Evolutionary conservation across 257 asterid species (phyloP), one percentile per base, ranked within the genome.

Genomic region (Nicotiana undulata): DNA sequence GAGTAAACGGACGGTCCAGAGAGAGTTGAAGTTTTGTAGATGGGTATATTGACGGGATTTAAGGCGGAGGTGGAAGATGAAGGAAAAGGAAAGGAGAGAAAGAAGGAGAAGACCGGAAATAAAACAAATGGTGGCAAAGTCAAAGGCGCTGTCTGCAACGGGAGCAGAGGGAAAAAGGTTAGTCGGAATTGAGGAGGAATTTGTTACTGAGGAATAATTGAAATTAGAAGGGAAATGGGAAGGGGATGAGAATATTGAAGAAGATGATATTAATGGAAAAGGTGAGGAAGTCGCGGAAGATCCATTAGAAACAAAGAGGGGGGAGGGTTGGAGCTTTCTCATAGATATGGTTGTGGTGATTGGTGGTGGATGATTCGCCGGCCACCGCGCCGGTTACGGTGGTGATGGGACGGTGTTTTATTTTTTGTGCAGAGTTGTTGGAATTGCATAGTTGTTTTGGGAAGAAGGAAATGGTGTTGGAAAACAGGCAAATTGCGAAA

Each of bases 1-100:
- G 31, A 91, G 86, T 82, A 89, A 83, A 58, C 96, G 74, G 34
- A 90, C 89, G 84, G 86, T 86, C 98, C 97, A 93, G 65, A 88
- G 84, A 0, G 90, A 86, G 81, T 89, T 93, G 79, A 93, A 91
- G 3, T 90, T 76, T n/a, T 85, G 87, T 1, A 93, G 52, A 75
- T 85, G 93, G 1, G 76, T 87, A 17, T 81, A 44, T 12, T 78
- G 83, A 5, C 88, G 88, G 0, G 96, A 92, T 56, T 83, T 85
- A 0, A 92, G 8, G 0, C 88, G 84, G 20, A 92, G 90, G 77
- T 86, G 83, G 82, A 93, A 31, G 24, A 91, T 84, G 31, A 88
- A 85, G 9, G 79, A 80, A 29, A 90, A 24, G 0, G 92, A 87
- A 51, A 91, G 40, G 6, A 86, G 9, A 16, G 93, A 92, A 77